A percentile compares a stretch with the other conserved stretches of the same genome.
Conservation (phyloP, 257 asterid genomes). For the Salvia hispanica region DNA sequence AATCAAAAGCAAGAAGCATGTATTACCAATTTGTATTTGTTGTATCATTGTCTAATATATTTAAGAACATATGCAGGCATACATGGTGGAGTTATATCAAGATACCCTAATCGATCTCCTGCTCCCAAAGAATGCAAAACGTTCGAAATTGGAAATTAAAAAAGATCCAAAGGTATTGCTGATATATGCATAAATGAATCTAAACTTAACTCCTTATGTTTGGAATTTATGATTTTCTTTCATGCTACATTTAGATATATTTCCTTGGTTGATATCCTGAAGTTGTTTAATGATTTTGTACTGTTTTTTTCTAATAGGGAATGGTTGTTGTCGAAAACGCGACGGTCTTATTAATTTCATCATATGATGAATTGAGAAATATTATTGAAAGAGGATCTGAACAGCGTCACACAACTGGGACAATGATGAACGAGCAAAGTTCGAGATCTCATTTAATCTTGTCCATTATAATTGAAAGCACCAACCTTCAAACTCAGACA, state of each 20-base stretch:
- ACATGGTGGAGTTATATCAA: conserved; percentile 95
- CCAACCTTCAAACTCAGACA: conserved; percentile 93
- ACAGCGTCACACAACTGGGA: conserved; percentile 87
- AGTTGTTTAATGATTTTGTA: conserved; percentile 19
- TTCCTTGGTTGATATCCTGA: conserved; percentile 4
- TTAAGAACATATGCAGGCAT: conserved; percentile 60
- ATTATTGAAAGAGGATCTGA: conserved; percentile 82
- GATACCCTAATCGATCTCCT: conserved; percentile 83
- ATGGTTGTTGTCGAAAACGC: conserved; percentile 93
- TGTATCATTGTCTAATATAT: conserved; percentile 19
- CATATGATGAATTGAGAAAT: conserved; percentile 65
- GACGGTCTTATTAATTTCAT: conserved; percentile 62
- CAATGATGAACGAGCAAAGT: conserved; percentile 92
- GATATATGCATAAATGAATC: not conserved
- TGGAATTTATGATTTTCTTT: conserved; percentile 17
- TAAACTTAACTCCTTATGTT: not conserved
- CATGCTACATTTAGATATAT: conserved; percentile 1
- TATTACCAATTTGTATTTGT: not conserved
- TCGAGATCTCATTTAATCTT: conserved; percentile 96
- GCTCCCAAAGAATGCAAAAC: conserved; percentile 72
- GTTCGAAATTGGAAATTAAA: conserved; percentile 77
- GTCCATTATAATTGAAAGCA: conserved; percentile 80
- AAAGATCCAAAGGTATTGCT: conserved; percentile 80
- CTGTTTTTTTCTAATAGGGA: conserved; percentile 55
- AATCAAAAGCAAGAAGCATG: conserved; percentile 10